Percentiles rank a stretch among this genome's conserved stretches.
Evolutionary conservation across 169 alveolate species (phyloP).

Genomic region (Plasmodium knowlesi): DNA sequence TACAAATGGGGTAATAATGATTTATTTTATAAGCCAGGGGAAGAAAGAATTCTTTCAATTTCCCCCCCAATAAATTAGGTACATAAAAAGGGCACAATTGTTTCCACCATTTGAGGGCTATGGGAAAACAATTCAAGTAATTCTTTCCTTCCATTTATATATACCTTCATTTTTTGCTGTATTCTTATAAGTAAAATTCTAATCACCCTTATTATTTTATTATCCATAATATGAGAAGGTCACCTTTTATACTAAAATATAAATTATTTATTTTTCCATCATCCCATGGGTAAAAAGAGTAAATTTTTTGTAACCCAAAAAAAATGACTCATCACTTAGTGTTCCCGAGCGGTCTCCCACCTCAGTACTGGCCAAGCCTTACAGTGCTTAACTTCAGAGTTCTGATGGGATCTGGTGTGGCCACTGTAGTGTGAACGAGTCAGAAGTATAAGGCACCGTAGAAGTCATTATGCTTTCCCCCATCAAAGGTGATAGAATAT

Average conservation of each 20-base stretch:
- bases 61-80: not conserved
- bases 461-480: not conserved
- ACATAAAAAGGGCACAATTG: not conserved
- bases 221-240: not conserved
- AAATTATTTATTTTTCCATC: not conserved
- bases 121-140: not conserved
- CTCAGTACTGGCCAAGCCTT: slow-evolving; percentile 92
- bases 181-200: not conserved
- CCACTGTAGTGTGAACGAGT: slow-evolving; percentile 89
- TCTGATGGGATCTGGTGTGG: slow-evolving; percentile 94
- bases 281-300: no score
- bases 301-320: not conserved
- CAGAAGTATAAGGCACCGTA: not conserved
- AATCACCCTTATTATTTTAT: not conserved
- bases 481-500: not conserved
- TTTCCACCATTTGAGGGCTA: not conserved
- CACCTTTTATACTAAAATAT: not conserved
- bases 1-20: not conserved
- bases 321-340: slow-evolving; percentile 76
- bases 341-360: slow-evolving; percentile 95
- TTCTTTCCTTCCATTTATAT: not conserved
- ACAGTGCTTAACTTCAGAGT: slow-evolving; percentile 94
- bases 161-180: not conserved
- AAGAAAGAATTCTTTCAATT: no score
- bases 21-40: not conserved